Base-by-base conservation (phyloP, 129 eudicot genomes). In the Pseudognaphalium luteoalbum region DNA sequence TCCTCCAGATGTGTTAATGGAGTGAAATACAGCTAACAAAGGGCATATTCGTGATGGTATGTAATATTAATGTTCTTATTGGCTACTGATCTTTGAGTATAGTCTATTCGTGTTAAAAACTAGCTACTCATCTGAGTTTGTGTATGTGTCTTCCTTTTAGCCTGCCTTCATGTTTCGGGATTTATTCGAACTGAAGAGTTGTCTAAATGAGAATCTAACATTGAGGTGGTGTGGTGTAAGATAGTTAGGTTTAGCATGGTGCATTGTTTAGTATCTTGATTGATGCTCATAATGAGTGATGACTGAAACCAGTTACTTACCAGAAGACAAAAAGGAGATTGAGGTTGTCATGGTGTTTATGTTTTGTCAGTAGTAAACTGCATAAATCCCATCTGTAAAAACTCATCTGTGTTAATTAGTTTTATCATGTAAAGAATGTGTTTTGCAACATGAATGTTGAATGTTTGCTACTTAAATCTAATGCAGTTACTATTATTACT, bases 21-120 rank as follows among this genome's bases (percentile, higher is more conserved):
- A 54, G 66, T 67, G 67, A 76, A 76, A 35, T 76, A 76, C 28
- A 34, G 52, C 74, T 76, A 76, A 76, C 80, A 76, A 25, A 30
- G 68, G 61, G 44, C 22, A 17, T 66, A 22, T 66, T 52, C 74
- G 41, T 68, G 61, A 25, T 57, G 75, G 81, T 68, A 35, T 29
- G 75, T 32, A 41, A 51, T 57, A 56, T 25, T 66, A 21, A 15
- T 60, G 56, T 73, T 73, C 67, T 73, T 58, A 57, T 58, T 20
- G 68, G 68, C 15, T 59, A 8, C 77, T 35, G 67, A 37, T 57
- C 59, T 4, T 68, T 35, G 25, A 52, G 80, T 76, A 67, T 76
- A 76, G 66, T 60, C 58, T 39, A 41, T 41, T 61, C 32, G 12
- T 14, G 11, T 62, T 17, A 21, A 58, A 66, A 76, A 66, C 6